Evolutionary conservation across 495 filamentous ascomycete species (phyloP), one percentile per base, ranked within the genome.

Genomic region (Neurospora sp.): DNA sequence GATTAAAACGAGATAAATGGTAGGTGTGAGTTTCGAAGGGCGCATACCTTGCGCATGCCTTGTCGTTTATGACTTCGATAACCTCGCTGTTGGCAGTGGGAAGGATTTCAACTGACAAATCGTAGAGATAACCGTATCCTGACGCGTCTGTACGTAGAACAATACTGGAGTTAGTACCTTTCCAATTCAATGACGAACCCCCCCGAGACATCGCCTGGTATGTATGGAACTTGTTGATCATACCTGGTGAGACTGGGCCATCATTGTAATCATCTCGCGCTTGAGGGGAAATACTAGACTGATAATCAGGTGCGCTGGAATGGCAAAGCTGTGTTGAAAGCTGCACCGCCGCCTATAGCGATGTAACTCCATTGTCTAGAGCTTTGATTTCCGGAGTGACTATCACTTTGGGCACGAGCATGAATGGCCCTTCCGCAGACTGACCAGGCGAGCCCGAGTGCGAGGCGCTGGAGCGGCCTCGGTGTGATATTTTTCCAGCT

Each of bases 321-420:
- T 72, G 75, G 72, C 76, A 79, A 2, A 84, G 70, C 70, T 78
- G 81, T 13, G 83, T 81, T 7, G 79, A 83, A 17, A 89, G 73
- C 74, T 87, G 81, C 43, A 89, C 77, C 19, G 84, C 84, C 17
- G 80, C 83, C 87, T 84, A 89, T 8, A 88, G 40, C 39, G 62
- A 78, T 39, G 76, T 76, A 38, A 71, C 74, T 8, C 73, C 78
- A 19, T 79, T 77, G 34, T 83, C 77, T 1, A 85, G 73, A n/a
- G 80, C 79, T 10, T 87, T 85, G 80, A 80, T 81, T 71, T 89
- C 90, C 0, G 89, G 87, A 4, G 80, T 88, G 38, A 86, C 81
- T 1, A 78, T 76, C 31, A 86, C 81, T 19, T 81, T 75, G 15
- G 82, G 85, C 39, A 81, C 77, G 21, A 86, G 79, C 9, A 85